Base-by-base conservation (phyloP, 257 asterid species). In the Solanum boliviense region DNA sequence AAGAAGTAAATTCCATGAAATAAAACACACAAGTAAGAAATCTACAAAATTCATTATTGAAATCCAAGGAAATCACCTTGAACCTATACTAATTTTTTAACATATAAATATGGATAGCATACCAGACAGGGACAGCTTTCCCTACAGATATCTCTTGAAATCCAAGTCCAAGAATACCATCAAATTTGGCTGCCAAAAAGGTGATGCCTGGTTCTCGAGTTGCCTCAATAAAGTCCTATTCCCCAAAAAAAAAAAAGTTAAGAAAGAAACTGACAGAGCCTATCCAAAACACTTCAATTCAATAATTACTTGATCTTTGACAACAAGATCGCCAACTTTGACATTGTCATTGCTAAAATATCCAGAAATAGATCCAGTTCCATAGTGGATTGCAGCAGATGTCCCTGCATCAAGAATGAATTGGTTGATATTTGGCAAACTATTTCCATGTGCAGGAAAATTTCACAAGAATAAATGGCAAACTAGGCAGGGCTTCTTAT, bases 131-230 rank as follows among this genome's bases (percentile, higher is more conserved):
- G 90, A 95, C 93, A 83, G 93, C 93, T 79, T 93, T 84, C 73
- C 98, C 98, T 35, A 95, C 97, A 74, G 99, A 94, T 74, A 96
- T 96, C 90, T 96, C 99, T 90, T 93, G 95, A 89, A 96, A 96
- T 88, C 99, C 99, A 71, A 96, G 99, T 82, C 99, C 99, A 70
- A 96, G 98, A 84, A 96, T 95, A 38, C 99, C 99, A 90, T 96
- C 99, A 89, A 96, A 96, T 92, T 94, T 96, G 86, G 98, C 96
- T 5, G 95, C 96, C 95, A 96, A 89, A 89, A 96, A 96, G 41
- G 96, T 93, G 88, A 96, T 90, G 89, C 99, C 94, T 4, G 97
- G 94, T 88, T 96, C 99, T 86, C 89, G 94, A 41, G 99, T 96
- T 32, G 98, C 97, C 92, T 96, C 99, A 5, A 96, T 95, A 85